Evolutionary conservation across 305 asterid genomes (phyloP), one percentile per base, ranked within the genome.

Genomic region (Solanum hybrid): DNA sequence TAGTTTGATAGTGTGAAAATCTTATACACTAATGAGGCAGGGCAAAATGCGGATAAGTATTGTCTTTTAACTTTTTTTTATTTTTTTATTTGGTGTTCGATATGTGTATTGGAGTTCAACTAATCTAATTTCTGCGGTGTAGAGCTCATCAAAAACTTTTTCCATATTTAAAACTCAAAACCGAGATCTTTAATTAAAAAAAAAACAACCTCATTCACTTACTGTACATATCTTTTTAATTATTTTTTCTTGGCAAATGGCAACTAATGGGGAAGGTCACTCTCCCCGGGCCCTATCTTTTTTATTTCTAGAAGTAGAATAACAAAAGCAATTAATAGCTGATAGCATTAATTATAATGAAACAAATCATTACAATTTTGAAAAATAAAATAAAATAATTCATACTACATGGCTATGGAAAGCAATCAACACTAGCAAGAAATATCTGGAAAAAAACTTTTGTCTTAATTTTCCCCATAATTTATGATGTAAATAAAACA

Each of bases 101-200:
- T n/a, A n/a, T 4, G 3, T 22, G 2, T 22, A 22, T 65, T 65
- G 11, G 0, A 22, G 13, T 8, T 9, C 29, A 65, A 65, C 3
- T 65, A 65, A 65, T 65, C 1, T 22, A 22, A 22, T 65, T 65
- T 61, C 1, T 61, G 5, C 0, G 24, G 1, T 20, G 2, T 61
- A 20, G 3, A 6, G 3, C 29, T 31, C 32, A 31, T 31, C 32
- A 31, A 31, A 31, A 31, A 31, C 32, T 8, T 5, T 51, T 6
- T 57, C 7, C 0, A 20, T 61, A 65, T 65, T 0, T 9, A 65
- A 0, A 3, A 9, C 0, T 22, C 13, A n/a, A 65, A 22, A n/a
- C 0, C 6, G 1, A 22, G 1, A 65, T 9, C 5, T 61, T 22
- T 65, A 22, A 22, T 61, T 61, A n/a, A 27, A 27, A 27, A 2